Conservation (phyloP, 2,329 filamentous ascomycete species). For the Diplodia mutila region DNA sequence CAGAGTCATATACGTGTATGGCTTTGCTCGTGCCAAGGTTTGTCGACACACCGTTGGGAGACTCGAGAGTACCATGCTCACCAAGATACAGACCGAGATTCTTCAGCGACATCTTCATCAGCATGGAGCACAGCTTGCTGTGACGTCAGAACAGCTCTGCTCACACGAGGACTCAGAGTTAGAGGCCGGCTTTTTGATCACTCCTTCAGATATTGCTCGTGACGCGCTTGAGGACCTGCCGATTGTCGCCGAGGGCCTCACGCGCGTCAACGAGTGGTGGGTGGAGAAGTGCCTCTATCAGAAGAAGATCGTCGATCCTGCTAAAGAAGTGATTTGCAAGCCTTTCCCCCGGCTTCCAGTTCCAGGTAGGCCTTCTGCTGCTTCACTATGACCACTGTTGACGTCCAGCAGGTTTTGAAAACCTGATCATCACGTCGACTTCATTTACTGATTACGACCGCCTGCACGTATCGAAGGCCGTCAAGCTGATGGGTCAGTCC, state of each 20-base stretch:
- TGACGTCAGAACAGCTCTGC: conserved; percentile 31
- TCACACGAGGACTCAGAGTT: conserved; percentile 35
- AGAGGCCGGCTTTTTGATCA: conserved; percentile 44
- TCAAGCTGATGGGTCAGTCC: conserved; percentile 68
- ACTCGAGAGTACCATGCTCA: neutral
- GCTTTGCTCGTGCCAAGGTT: conserved; percentile 50
- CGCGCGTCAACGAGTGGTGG: conserved; percentile 83
- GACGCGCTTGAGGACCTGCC: conserved; percentile 41
- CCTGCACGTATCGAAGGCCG: conserved; percentile 77
- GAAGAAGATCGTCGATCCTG: conserved; percentile 71
- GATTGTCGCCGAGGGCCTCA: conserved; percentile 39
- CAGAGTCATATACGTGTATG: conserved; percentile 47
- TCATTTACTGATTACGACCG: conserved; percentile 84
- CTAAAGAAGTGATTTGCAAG: conserved; percentile 71
- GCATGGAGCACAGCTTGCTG: conserved; percentile 42
- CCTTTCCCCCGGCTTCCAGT: conserved; percentile 59
- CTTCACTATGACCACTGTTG: conserved; percentile 30
- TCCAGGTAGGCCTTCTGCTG: neutral
- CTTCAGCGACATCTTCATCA: conserved; percentile 38
- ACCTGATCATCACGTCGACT: conserved; percentile 76
- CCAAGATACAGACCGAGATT: conserved; percentile 36
- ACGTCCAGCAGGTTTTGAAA: conserved; percentile 59
- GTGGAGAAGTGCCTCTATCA: conserved; percentile 84
- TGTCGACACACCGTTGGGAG: neutral
- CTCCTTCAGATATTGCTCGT: conserved; percentile 50